phyloP scores from a whole-genome alignment of 306 rosid species.

The Bauhinia variegata region DNA sequence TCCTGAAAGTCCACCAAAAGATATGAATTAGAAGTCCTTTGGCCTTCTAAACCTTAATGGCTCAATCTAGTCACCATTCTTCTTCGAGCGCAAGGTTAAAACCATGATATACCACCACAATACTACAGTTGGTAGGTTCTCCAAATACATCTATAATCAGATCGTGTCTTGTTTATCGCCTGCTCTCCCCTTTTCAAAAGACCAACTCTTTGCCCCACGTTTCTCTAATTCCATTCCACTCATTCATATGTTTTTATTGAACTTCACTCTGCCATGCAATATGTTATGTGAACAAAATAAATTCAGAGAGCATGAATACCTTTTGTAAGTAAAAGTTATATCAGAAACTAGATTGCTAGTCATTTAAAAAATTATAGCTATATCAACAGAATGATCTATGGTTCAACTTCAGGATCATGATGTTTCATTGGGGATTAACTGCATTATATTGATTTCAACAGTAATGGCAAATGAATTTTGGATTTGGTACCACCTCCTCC shows the following conservation, averaged over 20 bases:
- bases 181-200: not conserved
- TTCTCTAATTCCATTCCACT: not conserved
- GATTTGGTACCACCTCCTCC: constrained; percentile 15
- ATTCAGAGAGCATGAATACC: constrained; percentile 6
- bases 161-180: not conserved
- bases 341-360: not conserved
- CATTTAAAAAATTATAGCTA: constrained; percentile 5
- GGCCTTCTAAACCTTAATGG: constrained; percentile 19
- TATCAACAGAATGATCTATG: constrained; percentile 14
- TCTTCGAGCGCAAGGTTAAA: not conserved
- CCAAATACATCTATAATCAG: not conserved
- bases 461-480: constrained; percentile 13
- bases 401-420: constrained; percentile 16
- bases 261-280: constrained; percentile 10
- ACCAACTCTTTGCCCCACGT: not conserved
- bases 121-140: not conserved
- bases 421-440: not conserved
- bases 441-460: constrained; percentile 19
- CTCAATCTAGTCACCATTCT: not conserved
- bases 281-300: constrained; percentile 1
- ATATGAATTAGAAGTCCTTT: no score
- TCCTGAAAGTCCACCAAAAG: no score
- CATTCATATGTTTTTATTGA: constrained; percentile 1
- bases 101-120: not conserved
- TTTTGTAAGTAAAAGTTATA: not conserved